phyloP scores from a whole-genome alignment of 768 basidiomycete genomes.

The Trametes coccinea region DNA sequence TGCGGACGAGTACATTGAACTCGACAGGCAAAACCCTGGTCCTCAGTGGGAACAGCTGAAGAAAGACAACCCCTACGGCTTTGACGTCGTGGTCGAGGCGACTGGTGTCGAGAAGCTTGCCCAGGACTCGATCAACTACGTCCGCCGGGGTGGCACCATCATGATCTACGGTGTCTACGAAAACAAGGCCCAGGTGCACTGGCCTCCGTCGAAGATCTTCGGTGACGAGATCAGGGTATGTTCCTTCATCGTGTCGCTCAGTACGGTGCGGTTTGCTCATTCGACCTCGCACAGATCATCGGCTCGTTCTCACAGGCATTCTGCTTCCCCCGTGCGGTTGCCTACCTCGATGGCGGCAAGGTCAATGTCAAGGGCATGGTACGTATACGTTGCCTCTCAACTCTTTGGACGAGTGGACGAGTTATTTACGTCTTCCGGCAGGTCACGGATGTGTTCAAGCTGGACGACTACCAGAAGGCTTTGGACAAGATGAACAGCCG shows the following conservation, averaged over 20 bases:
- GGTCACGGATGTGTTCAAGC: conserved; percentile 58
- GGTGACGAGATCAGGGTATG: conserved; percentile 66
- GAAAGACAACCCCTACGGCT: conserved; percentile 83
- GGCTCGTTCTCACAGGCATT: conserved; percentile 91
- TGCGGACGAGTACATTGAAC: conserved; percentile 83
- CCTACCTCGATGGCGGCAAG: conserved; percentile 86
- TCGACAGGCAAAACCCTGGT: conserved; percentile 74
- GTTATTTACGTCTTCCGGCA: conserved; percentile 16
- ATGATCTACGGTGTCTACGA: conserved; percentile 93
- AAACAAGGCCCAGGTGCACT: conserved; percentile 80
- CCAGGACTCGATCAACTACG: conserved; percentile 86
- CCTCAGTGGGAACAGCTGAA: conserved; percentile 82
- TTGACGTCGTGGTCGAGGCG: conserved; percentile 66
- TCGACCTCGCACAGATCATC: conserved; percentile 60
- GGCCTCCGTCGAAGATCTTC: conserved; percentile 85
- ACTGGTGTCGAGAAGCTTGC: conserved; percentile 87
- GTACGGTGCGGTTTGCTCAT: neutral
- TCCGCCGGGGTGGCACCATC: conserved; percentile 81
- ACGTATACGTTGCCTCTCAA: conserved; percentile 17
- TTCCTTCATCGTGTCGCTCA: neutral
- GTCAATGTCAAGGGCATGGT: conserved; percentile 82
- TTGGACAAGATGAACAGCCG: conserved; percentile 69
- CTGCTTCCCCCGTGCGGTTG: conserved; percentile 91
- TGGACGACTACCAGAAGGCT: conserved; percentile 64
- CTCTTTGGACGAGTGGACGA: neutral